These are phyloP conservation scores for Setaria italica DNA, from an alignment of 202 grass and related monocot genomes.

Conservation along the genomic window DNA sequence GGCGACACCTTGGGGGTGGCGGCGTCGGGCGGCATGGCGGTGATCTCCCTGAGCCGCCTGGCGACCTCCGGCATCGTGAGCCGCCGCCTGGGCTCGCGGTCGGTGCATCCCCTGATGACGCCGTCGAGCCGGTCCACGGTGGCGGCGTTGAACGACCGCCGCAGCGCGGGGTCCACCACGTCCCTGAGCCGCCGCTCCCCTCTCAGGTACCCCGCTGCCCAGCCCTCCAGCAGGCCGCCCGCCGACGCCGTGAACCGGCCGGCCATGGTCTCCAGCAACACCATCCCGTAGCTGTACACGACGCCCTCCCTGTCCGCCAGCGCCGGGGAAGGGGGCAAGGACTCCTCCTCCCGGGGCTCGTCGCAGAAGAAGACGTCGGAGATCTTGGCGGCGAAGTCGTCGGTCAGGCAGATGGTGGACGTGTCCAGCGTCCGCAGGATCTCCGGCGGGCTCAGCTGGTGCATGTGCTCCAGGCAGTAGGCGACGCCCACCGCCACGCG, in stretches of 20 bases:
- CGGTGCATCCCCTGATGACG: conserved; percentile 61
- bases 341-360: conserved; percentile 4
- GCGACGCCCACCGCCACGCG: conserved; percentile 74
- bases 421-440: conserved; percentile 67
- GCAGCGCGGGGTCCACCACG: conserved; percentile 60
- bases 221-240: conserved; percentile 58
- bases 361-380: conserved; percentile 71
- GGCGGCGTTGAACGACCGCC: conserved; percentile 38
- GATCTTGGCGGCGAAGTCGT: conserved; percentile 88
- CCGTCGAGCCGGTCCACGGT: conserved; percentile 57
- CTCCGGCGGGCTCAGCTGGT: conserved; percentile 75
- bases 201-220: conserved; percentile 54
- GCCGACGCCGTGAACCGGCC: conserved; percentile 59
- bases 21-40: conserved; percentile 73
- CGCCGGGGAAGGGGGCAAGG: background rate
- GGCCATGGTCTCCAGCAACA: conserved; percentile 79
- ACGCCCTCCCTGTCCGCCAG: conserved; percentile 57
- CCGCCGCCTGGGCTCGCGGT: conserved; percentile 56
- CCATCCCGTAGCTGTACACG: conserved; percentile 76
- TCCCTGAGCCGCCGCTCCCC: conserved; percentile 62
- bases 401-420: conserved; percentile 76
- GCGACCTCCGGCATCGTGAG: conserved; percentile 66
- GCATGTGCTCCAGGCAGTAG: conserved; percentile 91
- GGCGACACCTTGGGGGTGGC: conserved; percentile 80
- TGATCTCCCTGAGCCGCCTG: conserved; percentile 66